Evolutionary conservation across 164 flowering plant species (phyloP).

Genomic region (Vitis amurensis): DNA sequence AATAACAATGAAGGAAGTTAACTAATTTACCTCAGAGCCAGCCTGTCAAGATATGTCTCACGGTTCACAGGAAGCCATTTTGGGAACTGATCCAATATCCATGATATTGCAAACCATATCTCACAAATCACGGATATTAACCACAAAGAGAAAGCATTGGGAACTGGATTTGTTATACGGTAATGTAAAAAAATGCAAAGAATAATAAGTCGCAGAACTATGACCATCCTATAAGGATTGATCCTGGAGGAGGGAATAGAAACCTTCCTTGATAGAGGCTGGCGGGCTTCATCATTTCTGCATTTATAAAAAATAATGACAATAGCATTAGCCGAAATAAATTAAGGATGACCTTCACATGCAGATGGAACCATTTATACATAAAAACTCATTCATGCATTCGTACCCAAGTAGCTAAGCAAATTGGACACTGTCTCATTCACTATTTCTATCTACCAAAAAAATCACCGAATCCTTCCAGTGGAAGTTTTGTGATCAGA

Average conservation of each 20-base stretch:
- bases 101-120: conserved; percentile 37
- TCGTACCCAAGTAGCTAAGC: too few relatives aligned
- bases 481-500: too few relatives aligned
- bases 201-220: conserved; percentile 30
- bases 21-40: conserved; percentile 23
- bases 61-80: conserved; percentile 38
- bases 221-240: conserved; percentile 33
- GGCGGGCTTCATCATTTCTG: conserved; percentile 36
- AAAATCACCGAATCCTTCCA: too few relatives aligned
- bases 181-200: conserved; percentile 30
- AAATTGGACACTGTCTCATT: too few relatives aligned
- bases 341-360: neutral
- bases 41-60: conserved; percentile 37
- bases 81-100: conserved; percentile 39
- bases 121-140: conserved; percentile 35
- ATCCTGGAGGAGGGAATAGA: conserved; percentile 30
- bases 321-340: neutral
- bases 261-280: conserved; percentile 37
- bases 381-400: neutral
- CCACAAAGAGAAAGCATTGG: conserved; percentile 30
- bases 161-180: conserved; percentile 33
- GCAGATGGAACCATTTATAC: neutral
- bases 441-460: too few relatives aligned
- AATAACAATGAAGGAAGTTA: neutral
- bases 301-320: neutral